Evolutionary conservation across 306 rosid genomes (phyloP), one percentile per base, ranked within the genome.

Genomic region (Medicago ruthenica): DNA sequence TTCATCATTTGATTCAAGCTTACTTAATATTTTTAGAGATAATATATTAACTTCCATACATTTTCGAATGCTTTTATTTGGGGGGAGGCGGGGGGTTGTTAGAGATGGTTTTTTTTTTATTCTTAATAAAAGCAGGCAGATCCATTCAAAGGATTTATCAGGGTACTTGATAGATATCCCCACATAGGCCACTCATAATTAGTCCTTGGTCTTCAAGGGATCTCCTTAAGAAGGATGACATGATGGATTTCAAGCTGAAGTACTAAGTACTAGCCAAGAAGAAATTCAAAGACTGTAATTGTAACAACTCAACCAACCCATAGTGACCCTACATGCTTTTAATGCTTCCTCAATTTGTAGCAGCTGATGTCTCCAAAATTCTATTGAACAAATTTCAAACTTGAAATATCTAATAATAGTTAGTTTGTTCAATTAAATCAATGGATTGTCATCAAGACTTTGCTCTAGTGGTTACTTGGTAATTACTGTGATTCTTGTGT

Each of bases 301-400:
- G 36, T 31, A 31, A 31, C 36, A 4, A 31, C 36, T 31, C 6
- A 31, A 31, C 60, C 65, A 76, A 51, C 36, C 16, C 20, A n/a
- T 9, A 22, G 34, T 24, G 60, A 15, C 68, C 54, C 15, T 44
- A 68, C 74, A 34, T 36, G 41, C 55, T 20, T 78, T 70, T 60
- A 68, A 12, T 44, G 62, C 70, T 76, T 76, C 54, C 74, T 70
- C 21, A 50, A 51, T 79, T 27, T 73, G 67, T 79, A 76, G 67
- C 73, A 47, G 22, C 64, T 39, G 57, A 39, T 44, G n/a, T 50
- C 36, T 24, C 37, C 67, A 59, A 59, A 63, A 42, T 70, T 48
- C 21, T 78, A 2, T 45, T 15, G 45, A 70, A 70, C 71, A 47
- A 37, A 50, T 69, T 78, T 78, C 68, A 48, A 60, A 45, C 40